Evolutionary conservation across 1,139 yeast genomes (phyloP).

Genomic region (Geotrichum reessii): DNA sequence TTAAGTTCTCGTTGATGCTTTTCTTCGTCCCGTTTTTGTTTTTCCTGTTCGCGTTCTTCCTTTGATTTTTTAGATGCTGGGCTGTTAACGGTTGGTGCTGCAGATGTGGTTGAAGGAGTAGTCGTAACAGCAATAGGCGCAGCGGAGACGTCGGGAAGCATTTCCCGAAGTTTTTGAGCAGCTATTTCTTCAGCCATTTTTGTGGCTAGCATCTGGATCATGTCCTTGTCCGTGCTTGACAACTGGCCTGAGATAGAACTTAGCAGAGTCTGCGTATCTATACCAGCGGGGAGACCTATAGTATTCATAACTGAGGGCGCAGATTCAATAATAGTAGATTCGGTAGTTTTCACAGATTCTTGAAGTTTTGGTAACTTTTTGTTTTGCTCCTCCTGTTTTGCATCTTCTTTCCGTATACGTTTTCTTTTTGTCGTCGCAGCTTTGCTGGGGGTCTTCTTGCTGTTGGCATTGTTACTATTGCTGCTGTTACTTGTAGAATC

Average conservation of each 20-base stretch:
- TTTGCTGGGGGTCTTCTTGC: background rate
- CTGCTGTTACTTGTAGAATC: background rate
- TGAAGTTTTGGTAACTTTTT: background rate
- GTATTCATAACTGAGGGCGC: background rate
- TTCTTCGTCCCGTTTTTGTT: slow-evolving; percentile 10
- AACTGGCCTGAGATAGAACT: slow-evolving; percentile 6
- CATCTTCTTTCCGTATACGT: background rate
- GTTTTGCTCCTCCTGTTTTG: background rate
- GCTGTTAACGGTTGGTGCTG: background rate
- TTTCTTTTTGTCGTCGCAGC: background rate
- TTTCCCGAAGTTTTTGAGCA: slow-evolving; percentile 5
- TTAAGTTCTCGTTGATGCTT: slow-evolving; percentile 7
- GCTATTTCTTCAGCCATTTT: slow-evolving; percentile 18
- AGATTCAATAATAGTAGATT: background rate
- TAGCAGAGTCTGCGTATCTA: background rate
- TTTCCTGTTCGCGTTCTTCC: background rate
- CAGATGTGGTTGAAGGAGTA: background rate
- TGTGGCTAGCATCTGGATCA: slow-evolving; percentile 12
- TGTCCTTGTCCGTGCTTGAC: background rate
- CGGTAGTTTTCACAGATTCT: background rate
- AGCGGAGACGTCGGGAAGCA: background rate
- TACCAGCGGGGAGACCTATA: background rate
- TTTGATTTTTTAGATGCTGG: background rate
- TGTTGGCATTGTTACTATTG: background rate
- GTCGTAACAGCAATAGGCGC: background rate